phyloP scores from a whole-genome alignment of 768 basidiomycete genomes.

The Tylopilus felleus region DNA sequence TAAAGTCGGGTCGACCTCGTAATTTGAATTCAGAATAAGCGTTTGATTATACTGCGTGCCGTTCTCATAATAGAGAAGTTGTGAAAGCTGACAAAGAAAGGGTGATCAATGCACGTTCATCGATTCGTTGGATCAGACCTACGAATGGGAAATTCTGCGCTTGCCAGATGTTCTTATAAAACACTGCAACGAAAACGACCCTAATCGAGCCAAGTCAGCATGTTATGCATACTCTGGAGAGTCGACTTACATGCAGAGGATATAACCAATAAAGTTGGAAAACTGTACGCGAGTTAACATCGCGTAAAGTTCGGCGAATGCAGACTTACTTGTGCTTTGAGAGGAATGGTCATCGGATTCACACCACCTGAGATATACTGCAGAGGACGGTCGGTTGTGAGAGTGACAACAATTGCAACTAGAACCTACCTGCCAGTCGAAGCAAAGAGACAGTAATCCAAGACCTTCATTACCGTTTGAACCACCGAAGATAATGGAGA shows the following conservation, averaged over 20 bases:
- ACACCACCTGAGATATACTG: slow-evolving; percentile 29
- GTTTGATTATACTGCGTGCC: slow-evolving; percentile 53
- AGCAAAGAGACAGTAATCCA: slow-evolving; percentile 55
- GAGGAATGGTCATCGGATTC: slow-evolving; percentile 54
- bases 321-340: slow-evolving; percentile 43
- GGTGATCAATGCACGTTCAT: not conserved
- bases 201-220: slow-evolving; percentile 14
- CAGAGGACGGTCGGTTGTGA: not conserved
- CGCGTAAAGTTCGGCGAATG: not conserved
- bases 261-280: slow-evolving; percentile 48
- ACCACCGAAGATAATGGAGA: slow-evolving; percentile 59
- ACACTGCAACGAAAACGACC: slow-evolving; percentile 38
- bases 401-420: not conserved
- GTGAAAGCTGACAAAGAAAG: slow-evolving; percentile 37
- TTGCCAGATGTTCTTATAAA: slow-evolving; percentile 53
- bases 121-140: slow-evolving; percentile 28
- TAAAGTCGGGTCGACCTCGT: slow-evolving; percentile 41
- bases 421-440: slow-evolving; percentile 50
- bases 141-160: slow-evolving; percentile 60
- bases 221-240: not conserved
- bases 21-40: slow-evolving; percentile 50
- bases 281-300: slow-evolving; percentile 20
- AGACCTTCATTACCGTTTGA: slow-evolving; percentile 65
- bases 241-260: slow-evolving; percentile 50
- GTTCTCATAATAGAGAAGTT: slow-evolving; percentile 49